A percentile compares a stretch with the other conserved stretches of the same genome.
phyloP scores from a whole-genome alignment of 441 rosid genomes.

The Populus hybrid region DNA sequence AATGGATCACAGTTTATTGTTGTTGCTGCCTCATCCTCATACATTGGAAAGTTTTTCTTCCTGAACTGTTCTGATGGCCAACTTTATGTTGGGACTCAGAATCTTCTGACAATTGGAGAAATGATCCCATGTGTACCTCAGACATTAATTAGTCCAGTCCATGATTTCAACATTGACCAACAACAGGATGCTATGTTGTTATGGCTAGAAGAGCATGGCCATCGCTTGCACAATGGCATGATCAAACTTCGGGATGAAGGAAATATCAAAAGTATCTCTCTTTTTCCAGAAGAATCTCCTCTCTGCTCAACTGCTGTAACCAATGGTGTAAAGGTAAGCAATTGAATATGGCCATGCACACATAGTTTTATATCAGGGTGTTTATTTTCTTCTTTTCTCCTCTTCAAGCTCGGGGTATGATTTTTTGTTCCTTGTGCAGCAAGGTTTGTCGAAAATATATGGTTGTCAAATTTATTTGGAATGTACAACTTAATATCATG shows the following conservation, averaged over 20 bases:
- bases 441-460: background rate
- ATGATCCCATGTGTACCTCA: conserved; percentile 74
- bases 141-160: conserved; percentile 43
- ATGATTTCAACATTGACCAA: conserved; percentile 35
- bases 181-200: conserved; percentile 71
- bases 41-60: conserved; percentile 51
- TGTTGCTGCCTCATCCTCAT: conserved; percentile 53
- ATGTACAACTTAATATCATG: background rate
- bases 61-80: conserved; percentile 69
- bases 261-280: conserved; percentile 39
- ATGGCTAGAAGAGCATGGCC: conserved; percentile 76
- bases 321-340: conserved; percentile 58
- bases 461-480: background rate
- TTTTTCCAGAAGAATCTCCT: conserved; percentile 62
- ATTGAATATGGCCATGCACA: background rate
- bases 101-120: conserved; percentile 35
- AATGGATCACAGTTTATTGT: conserved; percentile 31
- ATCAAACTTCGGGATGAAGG: conserved; percentile 42
- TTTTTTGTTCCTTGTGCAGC: background rate
- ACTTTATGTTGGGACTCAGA: conserved; percentile 58
- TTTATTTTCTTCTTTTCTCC: background rate
- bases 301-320: conserved; percentile 59
- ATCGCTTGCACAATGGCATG: conserved; percentile 48
- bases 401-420: background rate
- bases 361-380: background rate